Percentiles rank a stretch among this genome's conserved stretches.
phyloP scores from a whole-genome alignment of 768 basidiomycete genomes.

The Amanita brunnescens region DNA sequence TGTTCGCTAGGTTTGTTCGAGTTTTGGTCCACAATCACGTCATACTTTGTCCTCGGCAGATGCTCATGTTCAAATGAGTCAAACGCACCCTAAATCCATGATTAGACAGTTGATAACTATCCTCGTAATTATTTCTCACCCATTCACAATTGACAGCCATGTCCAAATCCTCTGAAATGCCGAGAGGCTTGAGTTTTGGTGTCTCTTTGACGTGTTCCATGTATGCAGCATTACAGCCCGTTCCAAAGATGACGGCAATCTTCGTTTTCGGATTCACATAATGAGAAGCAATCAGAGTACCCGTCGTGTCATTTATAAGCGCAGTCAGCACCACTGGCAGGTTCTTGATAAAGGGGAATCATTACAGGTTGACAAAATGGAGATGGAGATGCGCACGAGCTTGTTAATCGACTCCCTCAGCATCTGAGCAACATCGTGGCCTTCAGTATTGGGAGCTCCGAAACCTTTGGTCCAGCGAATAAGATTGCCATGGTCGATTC shows the following conservation, averaged over 20 bases:
- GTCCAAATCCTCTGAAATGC: conserved; percentile 50
- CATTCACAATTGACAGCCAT: conserved; percentile 99
- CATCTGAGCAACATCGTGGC: conserved; percentile 88
- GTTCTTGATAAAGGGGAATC: conserved; percentile 34
- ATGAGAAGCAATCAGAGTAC: conserved; percentile 92
- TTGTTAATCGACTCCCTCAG: conserved; percentile 76
- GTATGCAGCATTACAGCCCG: conserved; percentile 97
- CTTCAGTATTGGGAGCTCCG: conserved; percentile 85
- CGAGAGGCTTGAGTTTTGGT: conserved; percentile 74
- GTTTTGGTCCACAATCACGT: conserved; percentile 81
- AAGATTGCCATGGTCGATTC: conserved; percentile 88
- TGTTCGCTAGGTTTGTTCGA: conserved; percentile 98
- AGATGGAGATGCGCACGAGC: conserved; percentile 42
- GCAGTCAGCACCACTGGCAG: conserved; percentile 81
- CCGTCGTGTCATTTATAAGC: conserved; percentile 96
- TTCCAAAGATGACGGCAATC: conserved; percentile 96
- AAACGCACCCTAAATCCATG: conserved; percentile 71
- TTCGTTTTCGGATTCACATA: conserved; percentile 89
- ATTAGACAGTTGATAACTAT: neutral
- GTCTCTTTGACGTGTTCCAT: conserved; percentile 88
- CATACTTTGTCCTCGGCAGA: conserved; percentile 92
- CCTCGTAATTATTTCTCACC: conserved; percentile 32
- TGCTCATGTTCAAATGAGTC: conserved; percentile 94
- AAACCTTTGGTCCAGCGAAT: conserved; percentile 99
- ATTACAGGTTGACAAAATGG: neutral